Conservation (phyloP, 495 filamentous ascomycete species). For the Lasiosphaeriaceae sp. region DNA sequence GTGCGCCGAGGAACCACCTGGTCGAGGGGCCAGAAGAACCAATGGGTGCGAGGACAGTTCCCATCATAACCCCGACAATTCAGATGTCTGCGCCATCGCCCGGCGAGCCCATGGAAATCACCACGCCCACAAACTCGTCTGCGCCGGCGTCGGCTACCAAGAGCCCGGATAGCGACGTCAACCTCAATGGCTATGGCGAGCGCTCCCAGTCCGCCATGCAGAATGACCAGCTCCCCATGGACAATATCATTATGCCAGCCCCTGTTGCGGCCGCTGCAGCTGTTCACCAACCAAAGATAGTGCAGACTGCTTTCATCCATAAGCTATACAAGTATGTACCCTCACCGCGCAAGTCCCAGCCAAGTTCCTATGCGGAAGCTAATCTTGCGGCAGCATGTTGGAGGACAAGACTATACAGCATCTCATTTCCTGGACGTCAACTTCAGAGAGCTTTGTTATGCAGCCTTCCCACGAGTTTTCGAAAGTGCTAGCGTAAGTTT, state of each 20-base stretch:
- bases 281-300: slow-evolving; percentile 92
- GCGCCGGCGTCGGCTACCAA: slow-evolving; percentile 40
- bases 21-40: slow-evolving; percentile 35
- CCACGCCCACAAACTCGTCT: slow-evolving; percentile 42
- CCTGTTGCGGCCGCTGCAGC: slow-evolving; percentile 70
- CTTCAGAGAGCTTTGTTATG: slow-evolving; percentile 97
- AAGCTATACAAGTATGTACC: slow-evolving; percentile 93
- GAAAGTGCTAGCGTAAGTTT: slow-evolving; percentile 88
- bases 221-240: slow-evolving; percentile 26
- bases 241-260: slow-evolving; percentile 39
- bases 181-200: slow-evolving; percentile 29
- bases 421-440: slow-evolving; percentile 90
- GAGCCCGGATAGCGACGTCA: slow-evolving; percentile 43
- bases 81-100: slow-evolving; percentile 48
- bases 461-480: slow-evolving; percentile 96
- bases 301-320: slow-evolving; percentile 99
- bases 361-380: slow-evolving; percentile 25
- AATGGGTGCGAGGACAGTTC: slow-evolving; percentile 43
- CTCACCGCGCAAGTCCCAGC: neutral
- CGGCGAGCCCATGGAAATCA: slow-evolving; percentile 50
- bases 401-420: slow-evolving; percentile 91
- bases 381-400: slow-evolving; percentile 70
- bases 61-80: slow-evolving; percentile 48
- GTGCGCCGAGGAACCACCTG: slow-evolving; percentile 38
- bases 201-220: slow-evolving; percentile 22